Percentiles rank a stretch among this genome's conserved stretches.
Conservation (phyloP, 2,329 filamentous ascomycete species). For the Graphium sp. region DNA sequence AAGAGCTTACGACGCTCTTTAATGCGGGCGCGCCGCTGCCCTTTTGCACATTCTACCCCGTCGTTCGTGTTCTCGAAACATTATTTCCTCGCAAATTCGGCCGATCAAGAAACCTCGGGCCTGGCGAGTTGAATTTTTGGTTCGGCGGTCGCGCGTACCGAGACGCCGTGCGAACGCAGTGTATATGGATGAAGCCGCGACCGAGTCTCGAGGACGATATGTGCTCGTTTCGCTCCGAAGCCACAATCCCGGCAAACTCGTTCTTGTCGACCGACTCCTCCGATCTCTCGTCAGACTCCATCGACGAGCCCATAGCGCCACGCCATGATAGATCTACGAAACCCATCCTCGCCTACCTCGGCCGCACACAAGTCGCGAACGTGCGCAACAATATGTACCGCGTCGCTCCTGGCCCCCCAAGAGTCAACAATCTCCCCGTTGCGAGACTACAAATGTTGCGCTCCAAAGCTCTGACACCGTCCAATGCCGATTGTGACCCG, state of each 20-base stretch:
- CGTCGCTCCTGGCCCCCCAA: slow-evolving; percentile 20
- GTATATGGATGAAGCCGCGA: slow-evolving; percentile 32
- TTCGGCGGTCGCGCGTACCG: slow-evolving; percentile 28
- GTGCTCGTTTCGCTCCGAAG: too few relatives aligned
- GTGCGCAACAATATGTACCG: slow-evolving; percentile 30
- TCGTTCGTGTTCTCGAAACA: slow-evolving; percentile 24
- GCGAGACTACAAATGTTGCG: slow-evolving; percentile 26
- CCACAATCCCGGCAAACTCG: too few relatives aligned
- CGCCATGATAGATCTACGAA: too few relatives aligned
- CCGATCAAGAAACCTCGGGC: slow-evolving; percentile 9
- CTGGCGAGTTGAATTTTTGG: slow-evolving; percentile 27
- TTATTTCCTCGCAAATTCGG: slow-evolving; percentile 22
- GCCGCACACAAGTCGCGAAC: slow-evolving; percentile 24
- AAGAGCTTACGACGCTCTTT: slow-evolving; percentile 25
- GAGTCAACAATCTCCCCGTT: slow-evolving; percentile 27
- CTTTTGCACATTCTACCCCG: slow-evolving; percentile 18
- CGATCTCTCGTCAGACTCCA: too few relatives aligned
- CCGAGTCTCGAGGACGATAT: too few relatives aligned
- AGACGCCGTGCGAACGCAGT: slow-evolving; percentile 26
- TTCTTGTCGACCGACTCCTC: too few relatives aligned
- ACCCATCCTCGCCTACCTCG: slow-evolving; percentile 26
- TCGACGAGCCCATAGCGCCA: too few relatives aligned
- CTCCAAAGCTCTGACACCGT: slow-evolving; percentile 27
- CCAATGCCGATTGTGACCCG: slow-evolving; percentile 30
- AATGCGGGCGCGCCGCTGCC: slow-evolving; percentile 14